phyloP scores from a whole-genome alignment of 202 grass and related monocot genomes.

The Carex sylvatica region DNA sequence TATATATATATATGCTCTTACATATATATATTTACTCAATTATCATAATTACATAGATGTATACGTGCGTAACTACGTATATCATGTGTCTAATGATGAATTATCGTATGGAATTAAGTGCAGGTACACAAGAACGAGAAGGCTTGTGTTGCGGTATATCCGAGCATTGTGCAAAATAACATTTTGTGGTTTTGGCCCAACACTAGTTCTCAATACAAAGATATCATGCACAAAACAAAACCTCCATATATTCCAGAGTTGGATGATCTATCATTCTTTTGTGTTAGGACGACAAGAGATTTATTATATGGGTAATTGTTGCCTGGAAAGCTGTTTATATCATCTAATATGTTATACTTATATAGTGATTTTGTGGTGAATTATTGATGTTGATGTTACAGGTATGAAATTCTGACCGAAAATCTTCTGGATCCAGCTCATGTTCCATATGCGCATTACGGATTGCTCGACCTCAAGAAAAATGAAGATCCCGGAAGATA shows the following conservation, averaged over 20 bases:
- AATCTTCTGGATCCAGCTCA: constrained; percentile 51
- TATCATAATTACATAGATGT: too few relatives aligned
- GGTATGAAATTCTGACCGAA: constrained; percentile 44
- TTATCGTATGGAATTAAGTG: not conserved
- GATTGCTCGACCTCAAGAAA: constrained; percentile 18
- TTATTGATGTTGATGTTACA: constrained; percentile 29
- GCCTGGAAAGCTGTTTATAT: not conserved
- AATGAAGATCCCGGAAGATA: constrained; percentile 30
- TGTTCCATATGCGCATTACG: constrained; percentile 37
- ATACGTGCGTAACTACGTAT: too few relatives aligned
- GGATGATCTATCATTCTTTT: constrained; percentile 42
- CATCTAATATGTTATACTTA: not conserved
- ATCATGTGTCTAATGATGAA: too few relatives aligned
- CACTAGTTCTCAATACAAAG: constrained; percentile 32
- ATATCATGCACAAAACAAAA: constrained; percentile 24
- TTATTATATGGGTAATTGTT: constrained; percentile 33
- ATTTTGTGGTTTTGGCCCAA: constrained; percentile 48
- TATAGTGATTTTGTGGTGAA: not conserved
- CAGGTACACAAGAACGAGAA: constrained; percentile 37
- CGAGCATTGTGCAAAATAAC: constrained; percentile 36
- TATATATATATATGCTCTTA: too few relatives aligned
- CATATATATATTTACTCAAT: too few relatives aligned
- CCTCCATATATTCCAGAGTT: constrained; percentile 44
- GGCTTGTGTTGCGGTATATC: constrained; percentile 38
- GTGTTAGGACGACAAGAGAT: constrained; percentile 19